Base-by-base conservation (phyloP, 177 flowering plant species). In the Vitis hybrid region DNA sequence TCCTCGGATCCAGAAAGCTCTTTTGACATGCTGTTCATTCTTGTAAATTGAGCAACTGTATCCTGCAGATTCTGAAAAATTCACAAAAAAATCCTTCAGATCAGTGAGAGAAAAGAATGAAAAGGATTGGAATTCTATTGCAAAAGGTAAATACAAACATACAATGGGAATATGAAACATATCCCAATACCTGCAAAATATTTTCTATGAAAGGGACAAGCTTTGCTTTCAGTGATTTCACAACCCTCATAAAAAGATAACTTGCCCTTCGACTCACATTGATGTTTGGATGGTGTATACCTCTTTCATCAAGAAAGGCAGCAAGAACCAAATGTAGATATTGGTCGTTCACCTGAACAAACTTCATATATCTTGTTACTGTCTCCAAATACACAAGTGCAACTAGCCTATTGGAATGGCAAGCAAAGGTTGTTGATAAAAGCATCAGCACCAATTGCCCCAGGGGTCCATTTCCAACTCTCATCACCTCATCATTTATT, bases 241-340 rank as follows among this genome's bases (percentile, higher is more conserved):
- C 97, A 66, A 88, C 90, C 83, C 94, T 91, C 97, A 90, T 91
- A 79, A 96, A 96, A 68, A 92, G 87, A 82, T 96, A 94, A 84
- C 97, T 88, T 10, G 99, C 98, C 77, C 97, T 86, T 66, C 85
- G 81, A 71, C 92, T 88, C 68, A 96, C 99, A 81, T 83, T 86
- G 45, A 79, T 67, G 79, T 96, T 92, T 58, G 87, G 89, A 76
- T 94, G 98, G 77, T 85, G 93, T 69, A 96, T 89, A 49, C 99
- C 99, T 80, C 99, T 87, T 68, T 91, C 94, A 79, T 96, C 98
- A 40, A 96, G 86, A 80, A 94, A 94, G 49, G 93, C 96, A 72
- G 89, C 78, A 74, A 96, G 72, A 63, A 91, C 84, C 75, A 82
- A 63, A 55, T 88, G 96, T 78, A 94, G 83, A 72, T 76, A 94